A percentile compares a stretch with the other conserved stretches of the same genome.
Conservation (phyloP, 805 yeast genomes). For the Wickerhamiella azyma region DNA sequence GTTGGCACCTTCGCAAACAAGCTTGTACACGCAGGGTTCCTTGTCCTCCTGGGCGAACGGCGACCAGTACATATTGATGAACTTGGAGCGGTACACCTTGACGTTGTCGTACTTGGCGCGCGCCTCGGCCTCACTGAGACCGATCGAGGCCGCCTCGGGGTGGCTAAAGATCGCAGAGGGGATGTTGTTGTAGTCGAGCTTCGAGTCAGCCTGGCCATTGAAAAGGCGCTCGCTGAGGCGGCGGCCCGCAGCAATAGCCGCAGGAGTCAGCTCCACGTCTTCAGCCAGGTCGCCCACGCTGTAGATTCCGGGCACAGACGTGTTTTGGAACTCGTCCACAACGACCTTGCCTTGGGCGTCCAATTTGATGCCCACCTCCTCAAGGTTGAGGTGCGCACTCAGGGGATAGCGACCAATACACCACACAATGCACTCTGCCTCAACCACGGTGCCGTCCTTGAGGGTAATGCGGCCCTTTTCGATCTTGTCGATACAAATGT, state of each 20-base stretch:
- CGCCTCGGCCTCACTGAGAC: constrained; percentile 71
- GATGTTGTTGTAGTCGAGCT: constrained; percentile 72
- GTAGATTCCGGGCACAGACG: constrained; percentile 54
- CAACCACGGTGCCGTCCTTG: constrained; percentile 28
- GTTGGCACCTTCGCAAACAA: constrained; percentile 60
- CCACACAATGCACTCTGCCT: constrained; percentile 79
- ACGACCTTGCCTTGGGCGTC: constrained; percentile 48
- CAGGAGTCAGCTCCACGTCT: constrained; percentile 88
- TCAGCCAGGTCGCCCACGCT: constrained; percentile 94
- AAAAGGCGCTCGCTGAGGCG: constrained; percentile 81
- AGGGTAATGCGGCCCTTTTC: constrained; percentile 21
- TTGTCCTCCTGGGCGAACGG: constrained; percentile 55
- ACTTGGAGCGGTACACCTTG: constrained; percentile 69
- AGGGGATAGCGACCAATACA: constrained; percentile 82
- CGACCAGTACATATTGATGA: constrained; percentile 88
- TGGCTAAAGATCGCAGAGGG: constrained; percentile 97
- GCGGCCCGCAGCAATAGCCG: constrained; percentile 97
- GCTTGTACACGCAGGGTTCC: constrained; percentile 76
- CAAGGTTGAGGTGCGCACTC: constrained; percentile 53
- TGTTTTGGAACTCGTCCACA: constrained; percentile 81
- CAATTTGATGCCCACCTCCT: constrained; percentile 55
- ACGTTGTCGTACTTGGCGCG: constrained; percentile 57
- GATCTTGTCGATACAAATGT: constrained; percentile 36
- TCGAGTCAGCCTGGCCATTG: constrained; percentile 63
- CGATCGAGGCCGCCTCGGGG: constrained; percentile 94